Conservation (phyloP, 352 stramenopile genomes). For the Globisporangium radiosum region DNA sequence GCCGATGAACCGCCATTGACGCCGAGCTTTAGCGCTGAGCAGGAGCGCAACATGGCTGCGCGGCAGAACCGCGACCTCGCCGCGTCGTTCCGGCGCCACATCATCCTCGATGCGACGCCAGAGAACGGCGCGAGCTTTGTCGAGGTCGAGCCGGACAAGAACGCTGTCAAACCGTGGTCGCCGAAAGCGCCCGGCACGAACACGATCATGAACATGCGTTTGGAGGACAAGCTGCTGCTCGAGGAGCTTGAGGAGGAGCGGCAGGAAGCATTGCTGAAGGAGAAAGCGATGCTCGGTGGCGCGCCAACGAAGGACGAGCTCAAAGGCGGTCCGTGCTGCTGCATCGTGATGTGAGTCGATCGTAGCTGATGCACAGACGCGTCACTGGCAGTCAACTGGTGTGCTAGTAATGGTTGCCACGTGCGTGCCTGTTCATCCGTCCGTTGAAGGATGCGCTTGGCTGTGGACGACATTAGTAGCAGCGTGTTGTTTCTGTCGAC, state of each 20-base stretch:
- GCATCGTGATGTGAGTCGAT: constrained; percentile 45
- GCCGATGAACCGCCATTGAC: neutral
- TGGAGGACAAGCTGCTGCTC: constrained; percentile 50
- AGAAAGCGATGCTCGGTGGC: constrained; percentile 31
- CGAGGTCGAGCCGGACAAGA: constrained; percentile 33
- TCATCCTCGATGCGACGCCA: constrained; percentile 49
- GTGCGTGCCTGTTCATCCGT: no score
- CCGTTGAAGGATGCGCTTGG: no score
- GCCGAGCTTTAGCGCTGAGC: constrained; percentile 7
- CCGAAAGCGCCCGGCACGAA: constrained; percentile 47
- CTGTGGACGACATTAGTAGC: no score
- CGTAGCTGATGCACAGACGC: neutral
- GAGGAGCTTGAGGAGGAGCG: constrained; percentile 58
- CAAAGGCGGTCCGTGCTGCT: constrained; percentile 37
- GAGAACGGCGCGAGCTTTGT: constrained; percentile 63
- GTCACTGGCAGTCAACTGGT: no score
- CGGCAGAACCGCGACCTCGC: constrained; percentile 26
- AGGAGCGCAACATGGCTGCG: constrained; percentile 11
- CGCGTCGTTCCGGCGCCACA: constrained; percentile 47
- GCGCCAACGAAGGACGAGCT: neutral
- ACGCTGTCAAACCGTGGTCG: constrained; percentile 48
- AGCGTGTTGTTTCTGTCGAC: no score
- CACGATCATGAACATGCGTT: constrained; percentile 64
- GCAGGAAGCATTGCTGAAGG: constrained; percentile 42
- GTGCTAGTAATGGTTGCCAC: no score